Evolutionary conservation across 2,329 filamentous ascomycete genomes (phyloP).

Genomic region (Tothia fuscella): DNA sequence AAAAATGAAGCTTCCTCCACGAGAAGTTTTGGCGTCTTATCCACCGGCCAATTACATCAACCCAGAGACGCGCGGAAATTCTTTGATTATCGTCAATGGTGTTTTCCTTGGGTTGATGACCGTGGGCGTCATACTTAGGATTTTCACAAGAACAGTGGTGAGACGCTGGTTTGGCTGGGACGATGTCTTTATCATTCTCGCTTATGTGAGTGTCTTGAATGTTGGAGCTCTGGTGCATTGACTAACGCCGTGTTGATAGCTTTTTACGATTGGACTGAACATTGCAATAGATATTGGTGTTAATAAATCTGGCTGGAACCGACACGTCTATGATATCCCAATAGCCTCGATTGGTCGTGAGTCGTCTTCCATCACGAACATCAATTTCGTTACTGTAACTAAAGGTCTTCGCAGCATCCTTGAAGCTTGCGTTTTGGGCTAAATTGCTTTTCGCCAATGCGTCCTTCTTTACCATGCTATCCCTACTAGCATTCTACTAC

Average conservation of each 20-base stretch:
- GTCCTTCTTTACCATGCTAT: neutral
- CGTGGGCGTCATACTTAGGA: neutral
- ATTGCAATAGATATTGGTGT: neutral
- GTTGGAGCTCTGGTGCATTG: neutral
- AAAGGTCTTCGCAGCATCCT: neutral
- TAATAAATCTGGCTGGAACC: constrained; percentile 3
- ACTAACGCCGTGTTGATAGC: neutral
- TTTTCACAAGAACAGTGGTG: constrained; percentile 8
- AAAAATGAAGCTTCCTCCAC: constrained; percentile 7
- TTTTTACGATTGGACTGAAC: constrained; percentile 1
- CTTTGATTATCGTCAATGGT: constrained; percentile 6
- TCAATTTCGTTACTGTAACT: too few relatives aligned
- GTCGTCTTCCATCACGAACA: too few relatives aligned
- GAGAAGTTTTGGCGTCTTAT: constrained; percentile 8
- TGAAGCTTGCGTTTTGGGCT: constrained; percentile 3
- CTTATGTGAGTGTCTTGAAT: constrained; percentile 4
- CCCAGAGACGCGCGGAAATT: constrained; percentile 8
- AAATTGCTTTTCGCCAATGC: constrained; percentile 8
- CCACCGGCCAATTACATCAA: constrained; percentile 11
- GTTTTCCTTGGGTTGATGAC: constrained; percentile 8
- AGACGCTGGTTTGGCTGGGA: constrained; percentile 10
- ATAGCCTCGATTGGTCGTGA: constrained; percentile 1
- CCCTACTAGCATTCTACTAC: constrained; percentile 9
- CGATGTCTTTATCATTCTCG: constrained; percentile 11
- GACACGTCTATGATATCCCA: constrained; percentile 8